phyloP scores from a whole-genome alignment of 2,329 filamentous ascomycete species.

The Alternaria infectoria region DNA sequence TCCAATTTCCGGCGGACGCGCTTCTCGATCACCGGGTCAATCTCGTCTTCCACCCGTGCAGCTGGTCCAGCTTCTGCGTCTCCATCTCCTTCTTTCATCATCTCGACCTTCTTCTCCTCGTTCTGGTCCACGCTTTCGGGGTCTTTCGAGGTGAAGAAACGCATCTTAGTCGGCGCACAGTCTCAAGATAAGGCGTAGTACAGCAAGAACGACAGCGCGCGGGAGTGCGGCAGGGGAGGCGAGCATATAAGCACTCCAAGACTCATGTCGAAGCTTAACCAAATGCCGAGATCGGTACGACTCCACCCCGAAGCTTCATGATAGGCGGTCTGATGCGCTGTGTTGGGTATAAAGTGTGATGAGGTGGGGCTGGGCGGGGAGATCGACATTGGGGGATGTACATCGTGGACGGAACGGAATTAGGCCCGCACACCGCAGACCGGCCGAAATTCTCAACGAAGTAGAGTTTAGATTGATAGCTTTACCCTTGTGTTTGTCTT shows the following conservation, averaged over 20 bases:
- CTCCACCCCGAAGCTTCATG: neutral
- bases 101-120: neutral
- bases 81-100: neutral
- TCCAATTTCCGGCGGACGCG: conserved; percentile 40
- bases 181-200: neutral
- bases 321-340: neutral
- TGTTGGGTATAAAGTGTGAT: conserved; percentile 2
- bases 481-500: neutral
- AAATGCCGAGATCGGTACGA: neutral
- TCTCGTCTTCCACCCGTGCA: neutral
- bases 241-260: conserved; percentile 4
- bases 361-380: conserved; percentile 5
- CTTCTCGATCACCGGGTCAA: conserved; percentile 32
- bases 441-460: conserved; percentile 1
- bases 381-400: conserved; percentile 8
- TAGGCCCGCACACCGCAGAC: neutral
- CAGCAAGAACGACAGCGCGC: neutral
- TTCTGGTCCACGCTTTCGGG: neutral
- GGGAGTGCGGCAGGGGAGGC: neutral
- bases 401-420: neutral
- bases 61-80: conserved; percentile 10
- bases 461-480: neutral
- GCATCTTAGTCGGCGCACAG: neutral
- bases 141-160: neutral
- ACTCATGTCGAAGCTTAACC: neutral